Evolutionary conservation across 2,329 filamentous ascomycete genomes (phyloP), one percentile per base, ranked within the genome.

Genomic region (Colletotrichum spaethianum): DNA sequence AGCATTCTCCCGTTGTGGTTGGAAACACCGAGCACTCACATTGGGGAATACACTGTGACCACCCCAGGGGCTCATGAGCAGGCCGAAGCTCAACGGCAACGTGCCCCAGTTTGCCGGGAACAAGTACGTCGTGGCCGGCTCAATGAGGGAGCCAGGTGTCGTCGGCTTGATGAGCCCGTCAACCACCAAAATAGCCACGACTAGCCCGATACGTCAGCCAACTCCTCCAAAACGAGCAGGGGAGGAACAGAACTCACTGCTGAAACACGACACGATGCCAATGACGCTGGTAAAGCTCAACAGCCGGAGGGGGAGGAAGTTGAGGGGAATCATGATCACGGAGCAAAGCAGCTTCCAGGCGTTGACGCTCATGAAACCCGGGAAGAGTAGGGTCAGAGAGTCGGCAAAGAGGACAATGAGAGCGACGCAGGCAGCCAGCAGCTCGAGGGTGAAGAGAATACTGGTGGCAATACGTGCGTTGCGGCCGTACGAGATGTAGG

Each of bases 321-420:
- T 94, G 63, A 98, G 86, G 16, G 95, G 93, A 70, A 97, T 85
- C 75, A 98, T 85, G 66, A 97, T 85, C 23, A 94, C 72, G 20
- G 94, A 92, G 80, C 95, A 97, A 38, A 97, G 82, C 40, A 96
- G 85, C 83, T 98, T 98, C 95, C 96, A 98, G 73, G 90, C 85
- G 0, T 90, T 87, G 6, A 93, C 84, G 57, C 88, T 90, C 56
- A 89, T 78, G 74, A 93, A 83, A 0, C 89, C 91, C 0, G 94
- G 93, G 62, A 98, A 90, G 26, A 98, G 83, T 18, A 94, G 89
- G 77, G 94, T 86, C 76, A 98, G 87, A 55, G 94, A 97, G 83
- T 98, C 96, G 63, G 94, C 94, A 81, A 98, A 98, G n/a, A 98
- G 88, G 26, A 98, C 94, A 40, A 97, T 90, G 4, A 98, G 87